phyloP scores from a whole-genome alignment of 2,329 filamentous ascomycete genomes.

The Alternaria brassicicola region DNA sequence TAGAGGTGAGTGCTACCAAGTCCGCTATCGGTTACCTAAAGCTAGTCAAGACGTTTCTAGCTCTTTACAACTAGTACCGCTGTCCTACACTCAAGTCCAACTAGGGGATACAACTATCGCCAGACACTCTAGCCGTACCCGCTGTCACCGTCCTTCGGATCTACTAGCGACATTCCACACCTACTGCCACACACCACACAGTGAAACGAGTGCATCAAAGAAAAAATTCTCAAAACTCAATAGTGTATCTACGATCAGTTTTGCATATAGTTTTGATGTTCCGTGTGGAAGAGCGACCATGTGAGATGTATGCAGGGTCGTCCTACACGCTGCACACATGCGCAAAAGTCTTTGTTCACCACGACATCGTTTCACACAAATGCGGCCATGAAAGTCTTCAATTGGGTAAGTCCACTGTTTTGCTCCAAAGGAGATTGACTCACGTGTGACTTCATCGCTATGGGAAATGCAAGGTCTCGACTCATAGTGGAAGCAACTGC shows the following conservation, averaged over 20 bases:
- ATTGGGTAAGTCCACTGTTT: not conserved
- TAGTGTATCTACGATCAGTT: not conserved
- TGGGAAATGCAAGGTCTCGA: conserved; percentile 1
- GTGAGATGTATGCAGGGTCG: not conserved
- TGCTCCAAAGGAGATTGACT: not conserved
- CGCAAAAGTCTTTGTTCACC: conserved; percentile 1
- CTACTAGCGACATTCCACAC: not conserved
- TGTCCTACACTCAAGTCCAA: not conserved
- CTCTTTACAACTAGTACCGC: not conserved
- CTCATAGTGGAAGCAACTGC: conserved; percentile 2
- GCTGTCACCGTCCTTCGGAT: not conserved
- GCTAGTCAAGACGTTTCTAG: not conserved
- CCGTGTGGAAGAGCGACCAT: not conserved
- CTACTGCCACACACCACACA: not conserved
- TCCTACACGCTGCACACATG: not conserved
- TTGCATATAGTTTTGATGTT: not conserved
- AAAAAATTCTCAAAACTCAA: not conserved
- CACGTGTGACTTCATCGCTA: not conserved
- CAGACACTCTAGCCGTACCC: not conserved
- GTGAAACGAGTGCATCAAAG: not conserved
- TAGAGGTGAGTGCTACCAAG: not conserved
- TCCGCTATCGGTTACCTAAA: not conserved
- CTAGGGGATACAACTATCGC: not conserved
- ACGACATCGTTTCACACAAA: not conserved
- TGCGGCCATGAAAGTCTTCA: not conserved